Evolutionary conservation across 805 yeast species (phyloP).

Genomic region (Candida coquimbonensis): DNA sequence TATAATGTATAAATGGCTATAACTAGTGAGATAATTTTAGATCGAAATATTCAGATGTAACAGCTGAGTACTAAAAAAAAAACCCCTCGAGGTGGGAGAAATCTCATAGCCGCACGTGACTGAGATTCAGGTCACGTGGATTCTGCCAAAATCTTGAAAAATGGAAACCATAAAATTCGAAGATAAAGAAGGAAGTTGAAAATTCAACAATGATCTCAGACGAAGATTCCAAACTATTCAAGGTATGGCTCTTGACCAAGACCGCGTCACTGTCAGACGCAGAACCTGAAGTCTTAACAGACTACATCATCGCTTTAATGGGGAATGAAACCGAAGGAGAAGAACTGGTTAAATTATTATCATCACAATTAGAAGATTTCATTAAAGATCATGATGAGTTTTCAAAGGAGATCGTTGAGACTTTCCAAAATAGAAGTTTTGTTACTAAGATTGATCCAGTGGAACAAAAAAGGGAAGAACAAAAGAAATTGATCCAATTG

Average conservation of each 20-base stretch:
- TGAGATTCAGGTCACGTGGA: too few species aligned
- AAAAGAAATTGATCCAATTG: conserved; percentile 6
- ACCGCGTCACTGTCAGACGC: conserved; percentile 27
- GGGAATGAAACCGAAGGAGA: conserved; percentile 28
- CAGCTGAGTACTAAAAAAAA: too few species aligned
- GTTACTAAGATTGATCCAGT: background rate
- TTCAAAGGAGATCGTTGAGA: conserved; percentile 24
- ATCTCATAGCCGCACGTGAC: too few species aligned
- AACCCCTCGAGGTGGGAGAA: too few species aligned
- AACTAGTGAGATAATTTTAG: too few species aligned
- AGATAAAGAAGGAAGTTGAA: too few species aligned
- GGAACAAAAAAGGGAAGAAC: conserved; percentile 3
- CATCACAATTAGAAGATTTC: conserved; percentile 33
- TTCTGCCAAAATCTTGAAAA: too few species aligned
- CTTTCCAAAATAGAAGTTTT: conserved; percentile 10
- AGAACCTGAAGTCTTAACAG: conserved; percentile 36
- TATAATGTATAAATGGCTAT: too few species aligned
- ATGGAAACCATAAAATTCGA: too few species aligned
- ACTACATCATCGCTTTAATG: conserved; percentile 37
- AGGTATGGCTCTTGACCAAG: conserved; percentile 23
- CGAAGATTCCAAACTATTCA: conserved; percentile 12
- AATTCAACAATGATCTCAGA: conserved; percentile 8
- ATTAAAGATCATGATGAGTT: conserved; percentile 23
- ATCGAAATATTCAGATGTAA: too few species aligned
- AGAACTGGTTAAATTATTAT: conserved; percentile 27